These are phyloP conservation scores for Nemophila menziesii DNA, from an alignment of 257 asterid genomes.

Conservation along the genomic window DNA sequence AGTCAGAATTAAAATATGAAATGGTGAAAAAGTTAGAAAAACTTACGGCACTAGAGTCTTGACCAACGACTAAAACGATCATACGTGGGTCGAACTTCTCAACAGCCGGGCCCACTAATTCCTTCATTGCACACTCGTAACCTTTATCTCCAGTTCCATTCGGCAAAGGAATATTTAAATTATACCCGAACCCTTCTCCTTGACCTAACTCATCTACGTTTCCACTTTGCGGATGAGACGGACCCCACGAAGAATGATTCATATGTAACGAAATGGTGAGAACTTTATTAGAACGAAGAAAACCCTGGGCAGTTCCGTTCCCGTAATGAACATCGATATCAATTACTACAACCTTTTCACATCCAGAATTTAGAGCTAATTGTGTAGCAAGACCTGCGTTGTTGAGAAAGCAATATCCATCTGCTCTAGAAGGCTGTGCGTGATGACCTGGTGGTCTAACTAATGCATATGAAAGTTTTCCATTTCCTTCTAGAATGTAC, in stretches of 20 bases:
- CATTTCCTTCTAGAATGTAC: constrained; percentile 45
- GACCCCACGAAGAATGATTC: constrained; percentile 99
- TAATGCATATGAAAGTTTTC: constrained; percentile 53
- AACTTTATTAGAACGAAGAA: constrained; percentile 48
- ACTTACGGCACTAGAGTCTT: constrained; percentile 93
- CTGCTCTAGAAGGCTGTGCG: constrained; percentile 83
- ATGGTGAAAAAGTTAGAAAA: neutral
- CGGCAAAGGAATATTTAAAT: constrained; percentile 78
- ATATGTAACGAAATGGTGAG: constrained; percentile 85
- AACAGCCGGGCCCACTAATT: constrained; percentile 57
- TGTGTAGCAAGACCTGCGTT: constrained; percentile 75
- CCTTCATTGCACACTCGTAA: constrained; percentile 45
- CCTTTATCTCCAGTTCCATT: constrained; percentile 86
- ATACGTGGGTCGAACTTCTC: constrained; percentile 58
- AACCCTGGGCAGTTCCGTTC: constrained; percentile 90
- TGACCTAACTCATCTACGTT: constrained; percentile 72
- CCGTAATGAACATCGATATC: constrained; percentile 95
- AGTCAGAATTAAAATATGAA: neutral
- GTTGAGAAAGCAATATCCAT: constrained; percentile 87
- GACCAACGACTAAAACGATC: constrained; percentile 74
- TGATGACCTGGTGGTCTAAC: constrained; percentile 98
- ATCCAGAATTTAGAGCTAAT: constrained; percentile 45
- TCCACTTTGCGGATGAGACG: constrained; percentile 84
- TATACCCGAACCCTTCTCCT: constrained; percentile 68
- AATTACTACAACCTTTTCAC: constrained; percentile 43